phyloP scores from a whole-genome alignment of 2,329 filamentous ascomycete genomes.

The Aspergillus niger region DNA sequence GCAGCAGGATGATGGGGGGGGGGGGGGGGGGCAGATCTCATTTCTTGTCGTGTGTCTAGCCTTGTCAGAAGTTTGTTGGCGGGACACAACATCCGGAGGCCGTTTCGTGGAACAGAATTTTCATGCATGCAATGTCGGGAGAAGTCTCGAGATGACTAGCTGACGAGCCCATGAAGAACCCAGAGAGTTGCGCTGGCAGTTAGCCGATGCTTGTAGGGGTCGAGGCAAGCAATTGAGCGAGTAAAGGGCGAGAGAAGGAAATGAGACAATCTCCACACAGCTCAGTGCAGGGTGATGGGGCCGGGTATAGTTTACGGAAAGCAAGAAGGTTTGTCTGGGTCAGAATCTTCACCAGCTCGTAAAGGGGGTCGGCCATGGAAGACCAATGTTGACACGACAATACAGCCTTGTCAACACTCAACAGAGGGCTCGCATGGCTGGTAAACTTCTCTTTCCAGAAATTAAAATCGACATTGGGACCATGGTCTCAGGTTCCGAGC shows the following conservation, averaged over 20 bases:
- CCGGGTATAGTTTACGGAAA: not conserved
- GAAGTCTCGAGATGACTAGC: slow-evolving; percentile 11
- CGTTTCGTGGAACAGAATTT: slow-evolving; percentile 26
- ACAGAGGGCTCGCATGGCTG: slow-evolving; percentile 9
- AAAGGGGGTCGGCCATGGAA: slow-evolving; percentile 10
- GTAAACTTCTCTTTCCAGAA: slow-evolving; percentile 6
- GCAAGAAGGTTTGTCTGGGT: slow-evolving; percentile 5
- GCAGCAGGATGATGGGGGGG: too few relatives aligned
- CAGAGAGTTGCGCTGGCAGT: not conserved
- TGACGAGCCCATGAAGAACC: slow-evolving; percentile 6
- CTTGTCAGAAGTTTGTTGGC: slow-evolving; percentile 26
- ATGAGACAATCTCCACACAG: slow-evolving; percentile 2
- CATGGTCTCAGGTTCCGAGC: slow-evolving; percentile 10
- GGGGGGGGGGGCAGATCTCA: not conserved
- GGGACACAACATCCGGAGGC: slow-evolving; percentile 24
- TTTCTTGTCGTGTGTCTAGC: slow-evolving; percentile 15
- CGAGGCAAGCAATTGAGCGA: not conserved
- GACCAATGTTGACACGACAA: slow-evolving; percentile 9
- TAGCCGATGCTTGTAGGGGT: not conserved
- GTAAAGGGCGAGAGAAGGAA: not conserved
- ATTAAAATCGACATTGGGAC: slow-evolving; percentile 1
- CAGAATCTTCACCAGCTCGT: slow-evolving; percentile 8
- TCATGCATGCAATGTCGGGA: slow-evolving; percentile 20
- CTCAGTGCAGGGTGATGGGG: not conserved
- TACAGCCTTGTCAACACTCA: slow-evolving; percentile 1